A percentile compares a stretch with the other conserved stretches of the same genome.
These are phyloP conservation scores for Talaromyces adpressus DNA, from an alignment of 495 filamentous ascomycete species.

Conservation along the genomic window DNA sequence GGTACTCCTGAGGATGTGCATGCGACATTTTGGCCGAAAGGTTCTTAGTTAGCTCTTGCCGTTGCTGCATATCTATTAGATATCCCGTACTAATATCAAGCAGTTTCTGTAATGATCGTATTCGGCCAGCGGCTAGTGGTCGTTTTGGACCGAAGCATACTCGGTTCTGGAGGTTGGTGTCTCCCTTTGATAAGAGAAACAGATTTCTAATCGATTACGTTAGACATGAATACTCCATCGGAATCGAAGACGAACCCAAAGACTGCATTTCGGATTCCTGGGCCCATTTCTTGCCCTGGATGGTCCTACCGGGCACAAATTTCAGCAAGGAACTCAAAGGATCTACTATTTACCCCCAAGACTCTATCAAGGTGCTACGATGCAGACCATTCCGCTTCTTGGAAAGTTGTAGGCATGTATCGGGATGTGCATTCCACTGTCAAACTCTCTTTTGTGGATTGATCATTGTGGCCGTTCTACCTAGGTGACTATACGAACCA, in stretches of 20 bases:
- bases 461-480: too few species aligned
- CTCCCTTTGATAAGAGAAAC: slow-evolving; percentile 14
- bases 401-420: neutral
- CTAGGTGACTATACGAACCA: too few species aligned
- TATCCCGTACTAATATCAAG: neutral
- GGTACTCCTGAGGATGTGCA: slow-evolving; percentile 32
- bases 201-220: slow-evolving; percentile 6
- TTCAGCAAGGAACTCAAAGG: neutral
- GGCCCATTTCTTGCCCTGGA: slow-evolving; percentile 9
- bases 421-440: neutral
- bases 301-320: neutral
- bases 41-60: slow-evolving; percentile 18
- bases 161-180: slow-evolving; percentile 34
- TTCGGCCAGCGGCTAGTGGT: slow-evolving; percentile 29
- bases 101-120: slow-evolving; percentile 23
- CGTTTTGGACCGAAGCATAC: slow-evolving; percentile 30
- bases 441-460: neutral
- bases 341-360: slow-evolving; percentile 25
- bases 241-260: neutral
- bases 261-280: slow-evolving; percentile 5
- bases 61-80: neutral
- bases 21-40: slow-evolving; percentile 35
- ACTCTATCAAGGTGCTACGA: slow-evolving; percentile 35
- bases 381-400: slow-evolving; percentile 30
- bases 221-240: slow-evolving; percentile 4